Base-by-base conservation (phyloP, 306 rosid genomes). In the Inga leiocalycina region DNA sequence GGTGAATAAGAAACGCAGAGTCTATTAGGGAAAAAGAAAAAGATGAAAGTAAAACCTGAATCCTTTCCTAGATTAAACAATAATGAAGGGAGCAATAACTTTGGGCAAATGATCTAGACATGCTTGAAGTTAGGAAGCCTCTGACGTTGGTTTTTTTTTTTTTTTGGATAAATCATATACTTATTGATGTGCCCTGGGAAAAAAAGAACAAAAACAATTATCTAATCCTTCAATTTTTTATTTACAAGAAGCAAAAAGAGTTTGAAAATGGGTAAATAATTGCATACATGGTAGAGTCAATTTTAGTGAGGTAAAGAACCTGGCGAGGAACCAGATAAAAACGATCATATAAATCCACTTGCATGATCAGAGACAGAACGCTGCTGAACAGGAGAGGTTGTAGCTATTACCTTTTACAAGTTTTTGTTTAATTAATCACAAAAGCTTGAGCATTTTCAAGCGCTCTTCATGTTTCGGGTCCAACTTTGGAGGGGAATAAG, bases 401-500 rank as follows among this genome's bases (percentile, higher is more conserved):
- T 80, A 78, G 54, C 59, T 62, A 70, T 41, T 77, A 66, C 71
- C 67, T 78, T 75, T 81, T 84, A 82, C 88, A 80, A 19, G 22
- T 64, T 39, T 27, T 75, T 46, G 67, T 41, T 74, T 82, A 43
- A 48, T 44, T 76, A 64, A 54, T 84, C 79, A 83, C 89, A 91
- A 88, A 74, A 97, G 92, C 91, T 94, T 93, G 32, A 97, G 97
- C 98, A 94, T 94, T 90, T 91, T 97, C 90, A 97, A 86, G 76
- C 98, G 98, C 61, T 89, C 91, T 86, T 94, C 98, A 70, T 94
- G 97, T 84, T 89, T 97, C 7, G 97, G 83, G 79, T 94, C 99
- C 91, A 97, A 80, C 82, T 94, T 94, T 56, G 99, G 99, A 27
- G 98, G 94, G 78, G 87, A 79, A 75, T 97, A 97, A 70, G 87